Evolutionary conservation across 192 early-diverging fungal genomes (phyloP).

Genomic region (Glomus cerebriforme): DNA sequence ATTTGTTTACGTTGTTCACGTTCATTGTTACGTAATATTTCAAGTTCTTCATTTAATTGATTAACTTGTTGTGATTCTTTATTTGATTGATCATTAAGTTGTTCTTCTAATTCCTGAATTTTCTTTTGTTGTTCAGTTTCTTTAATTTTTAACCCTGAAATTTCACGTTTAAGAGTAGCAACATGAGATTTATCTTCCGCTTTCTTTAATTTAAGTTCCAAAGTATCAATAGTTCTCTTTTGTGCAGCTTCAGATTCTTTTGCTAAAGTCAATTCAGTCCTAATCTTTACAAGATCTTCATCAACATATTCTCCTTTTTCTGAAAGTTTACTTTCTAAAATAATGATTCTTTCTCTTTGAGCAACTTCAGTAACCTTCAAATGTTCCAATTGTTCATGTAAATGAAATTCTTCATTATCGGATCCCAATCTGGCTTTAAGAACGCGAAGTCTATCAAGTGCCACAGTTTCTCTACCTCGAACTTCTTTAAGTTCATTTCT

Average conservation of each 20-base stretch:
- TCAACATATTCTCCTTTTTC: constrained; percentile 13
- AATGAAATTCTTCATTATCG: constrained; percentile 14
- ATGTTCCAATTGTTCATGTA: constrained; percentile 27
- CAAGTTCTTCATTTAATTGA: constrained; percentile 19
- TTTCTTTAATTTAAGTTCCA: constrained; percentile 13
- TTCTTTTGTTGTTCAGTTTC: constrained; percentile 8
- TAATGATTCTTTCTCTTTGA: constrained; percentile 1
- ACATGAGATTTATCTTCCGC: constrained; percentile 9
- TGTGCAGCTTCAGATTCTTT: constrained; percentile 3
- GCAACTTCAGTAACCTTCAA: background rate
- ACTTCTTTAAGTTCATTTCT: constrained; percentile 22
- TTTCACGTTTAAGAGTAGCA: background rate
- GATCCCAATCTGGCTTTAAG: constrained; percentile 10
- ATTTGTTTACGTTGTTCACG: constrained; percentile 24
- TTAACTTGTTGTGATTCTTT: constrained; percentile 2
- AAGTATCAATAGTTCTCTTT: constrained; percentile 10
- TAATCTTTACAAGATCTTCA: constrained; percentile 13
- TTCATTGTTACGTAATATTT: background rate
- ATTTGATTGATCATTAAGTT: background rate
- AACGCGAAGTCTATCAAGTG: constrained; percentile 10
- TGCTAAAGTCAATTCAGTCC: constrained; percentile 11
- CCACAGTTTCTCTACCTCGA: background rate
- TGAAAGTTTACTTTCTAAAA: background rate
- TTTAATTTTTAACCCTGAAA: background rate
- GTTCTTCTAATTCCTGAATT: background rate